Evolutionary conservation across 73 alveolate species (phyloP).

Genomic region (Tetrahymena elliotti): DNA sequence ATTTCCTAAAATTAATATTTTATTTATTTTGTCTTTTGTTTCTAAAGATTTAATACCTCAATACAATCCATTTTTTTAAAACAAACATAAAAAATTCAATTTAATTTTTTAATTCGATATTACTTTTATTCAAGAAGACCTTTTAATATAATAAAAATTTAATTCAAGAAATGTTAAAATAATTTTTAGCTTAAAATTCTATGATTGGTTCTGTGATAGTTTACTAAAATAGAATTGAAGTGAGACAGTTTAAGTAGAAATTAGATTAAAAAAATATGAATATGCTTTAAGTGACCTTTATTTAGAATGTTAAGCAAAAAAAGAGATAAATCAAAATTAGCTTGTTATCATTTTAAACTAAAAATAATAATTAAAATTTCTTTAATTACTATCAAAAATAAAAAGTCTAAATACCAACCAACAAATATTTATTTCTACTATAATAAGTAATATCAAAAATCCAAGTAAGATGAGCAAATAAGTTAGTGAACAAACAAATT

Average conservation of each 20-base stretch:
- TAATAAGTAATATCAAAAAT: not conserved
- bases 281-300: not conserved
- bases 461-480: not conserved
- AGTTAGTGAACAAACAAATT: not conserved
- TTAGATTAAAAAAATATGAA: not conserved
- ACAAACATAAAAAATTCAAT: too few species aligned
- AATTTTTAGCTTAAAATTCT: too few species aligned
- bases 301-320: not conserved
- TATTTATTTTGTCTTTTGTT: not conserved
- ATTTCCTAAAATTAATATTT: too few species aligned
- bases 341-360: not conserved
- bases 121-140: too few species aligned
- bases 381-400: not conserved
- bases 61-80: too few species aligned
- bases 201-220: too few species aligned
- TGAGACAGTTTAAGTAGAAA: not conserved
- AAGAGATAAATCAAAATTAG: not conserved
- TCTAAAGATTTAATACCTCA: too few species aligned
- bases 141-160: too few species aligned
- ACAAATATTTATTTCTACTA: not conserved
- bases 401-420: not conserved
- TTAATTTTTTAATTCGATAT: too few species aligned
- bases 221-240: not conserved
- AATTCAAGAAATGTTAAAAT: too few species aligned
- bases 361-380: not conserved